A percentile compares a stretch with the other conserved stretches of the same genome.
Evolutionary conservation across 169 alveolate species (phyloP).

Genomic region (Cryptosporidium xiaoi): DNA sequence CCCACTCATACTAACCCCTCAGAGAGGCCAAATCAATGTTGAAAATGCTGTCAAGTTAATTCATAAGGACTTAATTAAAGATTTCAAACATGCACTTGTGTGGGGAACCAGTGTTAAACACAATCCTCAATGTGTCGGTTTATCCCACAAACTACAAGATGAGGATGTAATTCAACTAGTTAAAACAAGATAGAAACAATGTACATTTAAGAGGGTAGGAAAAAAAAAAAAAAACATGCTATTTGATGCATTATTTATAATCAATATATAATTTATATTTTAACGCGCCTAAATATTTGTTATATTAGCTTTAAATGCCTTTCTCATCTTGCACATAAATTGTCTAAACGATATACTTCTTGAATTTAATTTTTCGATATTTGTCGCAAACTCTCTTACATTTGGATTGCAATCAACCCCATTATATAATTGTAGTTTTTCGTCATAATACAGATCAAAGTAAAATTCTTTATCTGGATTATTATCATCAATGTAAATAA

Average conservation of each 20-base stretch:
- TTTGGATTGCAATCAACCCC: slow-evolving; percentile 45
- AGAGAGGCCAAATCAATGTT: slow-evolving; percentile 87
- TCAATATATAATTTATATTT: not conserved
- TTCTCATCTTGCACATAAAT: slow-evolving; percentile 63
- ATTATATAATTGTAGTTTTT: slow-evolving; percentile 22
- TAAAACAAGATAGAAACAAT: slow-evolving; percentile 77
- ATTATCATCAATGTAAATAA: slow-evolving; percentile 32
- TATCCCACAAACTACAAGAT: slow-evolving; percentile 85
- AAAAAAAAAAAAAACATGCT: not conserved
- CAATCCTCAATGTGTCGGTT: slow-evolving; percentile 89
- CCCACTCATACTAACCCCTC: slow-evolving; percentile 87
- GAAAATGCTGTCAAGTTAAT: slow-evolving; percentile 83
- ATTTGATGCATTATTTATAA: not conserved
- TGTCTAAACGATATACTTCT: slow-evolving; percentile 38
- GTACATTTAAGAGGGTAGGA: not conserved
- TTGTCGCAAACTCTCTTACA: slow-evolving; percentile 3
- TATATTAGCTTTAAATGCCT: slow-evolving; percentile 41
- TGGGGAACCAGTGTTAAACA: slow-evolving; percentile 91
- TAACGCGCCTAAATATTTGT: not conserved
- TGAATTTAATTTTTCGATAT: slow-evolving; percentile 19
- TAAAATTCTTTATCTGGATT: slow-evolving; percentile 36
- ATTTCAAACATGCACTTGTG: slow-evolving; percentile 87
- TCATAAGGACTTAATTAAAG: slow-evolving; percentile 86
- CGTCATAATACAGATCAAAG: slow-evolving; percentile 57
- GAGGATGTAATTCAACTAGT: slow-evolving; percentile 90